Percentiles rank a stretch among this genome's conserved stretches.
These are phyloP conservation scores for Cardamine resedifolia DNA, from an alignment of 345 rosid genomes.

Conservation along the genomic window DNA sequence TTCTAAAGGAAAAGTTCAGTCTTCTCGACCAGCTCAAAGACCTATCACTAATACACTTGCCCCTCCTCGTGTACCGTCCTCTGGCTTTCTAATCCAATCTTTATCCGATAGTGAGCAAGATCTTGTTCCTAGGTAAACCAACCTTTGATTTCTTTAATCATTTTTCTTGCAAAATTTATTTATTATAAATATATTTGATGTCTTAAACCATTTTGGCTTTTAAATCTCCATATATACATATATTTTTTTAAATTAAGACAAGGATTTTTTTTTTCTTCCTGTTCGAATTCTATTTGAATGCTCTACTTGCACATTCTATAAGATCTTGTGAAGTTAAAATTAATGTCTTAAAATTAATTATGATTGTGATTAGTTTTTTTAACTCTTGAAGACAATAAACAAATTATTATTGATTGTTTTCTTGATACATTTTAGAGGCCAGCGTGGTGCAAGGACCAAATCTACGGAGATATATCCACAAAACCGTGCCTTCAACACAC, in stretches of 20 bases:
- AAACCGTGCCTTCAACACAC: background rate
- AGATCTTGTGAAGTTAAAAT: no score
- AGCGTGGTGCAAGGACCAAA: constrained; percentile 9
- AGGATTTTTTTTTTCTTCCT: no score
- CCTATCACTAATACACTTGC: constrained; percentile 43
- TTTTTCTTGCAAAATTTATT: background rate
- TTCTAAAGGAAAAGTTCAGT: constrained; percentile 59
- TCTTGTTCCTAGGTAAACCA: constrained; percentile 27
- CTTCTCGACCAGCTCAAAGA: constrained; percentile 53
- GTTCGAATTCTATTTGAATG: no score
- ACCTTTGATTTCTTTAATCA: background rate
- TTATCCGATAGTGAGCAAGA: constrained; percentile 39
- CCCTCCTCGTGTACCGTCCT: constrained; percentile 52
- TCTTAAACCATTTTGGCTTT: background rate
- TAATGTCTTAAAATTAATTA: no score
- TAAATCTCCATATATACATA: no score
- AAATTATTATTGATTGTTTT: background rate
- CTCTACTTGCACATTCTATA: background rate
- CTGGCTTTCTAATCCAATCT: constrained; percentile 34
- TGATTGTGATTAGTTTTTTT: background rate
- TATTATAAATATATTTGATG: background rate
- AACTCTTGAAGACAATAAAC: background rate
- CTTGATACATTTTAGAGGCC: constrained; percentile 14
- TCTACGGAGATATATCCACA: constrained; percentile 16
- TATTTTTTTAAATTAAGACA: no score